Evolutionary conservation across 2,329 filamentous ascomycete species (phyloP).

Genomic region (Epichloe sp.): DNA sequence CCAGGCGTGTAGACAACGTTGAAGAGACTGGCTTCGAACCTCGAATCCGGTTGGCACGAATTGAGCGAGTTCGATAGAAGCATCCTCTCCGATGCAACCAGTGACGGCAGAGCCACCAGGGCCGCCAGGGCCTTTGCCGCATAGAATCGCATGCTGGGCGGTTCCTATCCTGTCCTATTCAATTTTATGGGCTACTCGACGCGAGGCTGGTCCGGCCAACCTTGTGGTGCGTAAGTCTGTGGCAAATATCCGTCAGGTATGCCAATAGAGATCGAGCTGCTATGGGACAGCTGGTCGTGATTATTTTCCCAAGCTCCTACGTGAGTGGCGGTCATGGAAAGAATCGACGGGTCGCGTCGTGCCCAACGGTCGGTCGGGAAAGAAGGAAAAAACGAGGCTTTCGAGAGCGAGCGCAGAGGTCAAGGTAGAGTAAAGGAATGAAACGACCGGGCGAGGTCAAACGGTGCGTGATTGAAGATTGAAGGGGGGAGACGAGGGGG

Average conservation of each 20-base stretch:
- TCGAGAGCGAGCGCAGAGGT: background rate
- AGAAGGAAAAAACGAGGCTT: background rate
- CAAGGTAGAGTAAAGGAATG: background rate
- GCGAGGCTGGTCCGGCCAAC: background rate
- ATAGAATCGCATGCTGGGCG: slow-evolving; percentile 2
- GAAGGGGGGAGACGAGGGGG: too few species aligned
- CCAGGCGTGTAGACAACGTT: slow-evolving; percentile 60
- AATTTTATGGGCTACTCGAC: background rate
- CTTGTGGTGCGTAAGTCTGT: too few species aligned
- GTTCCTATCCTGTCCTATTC: background rate
- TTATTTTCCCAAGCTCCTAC: background rate
- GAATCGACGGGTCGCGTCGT: background rate
- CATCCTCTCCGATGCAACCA: slow-evolving; percentile 4
- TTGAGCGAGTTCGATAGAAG: slow-evolving; percentile 53
- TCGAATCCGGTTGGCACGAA: slow-evolving; percentile 64
- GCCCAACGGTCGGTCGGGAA: background rate
- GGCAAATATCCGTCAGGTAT: too few species aligned
- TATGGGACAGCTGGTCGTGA: too few species aligned
- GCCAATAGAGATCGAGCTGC: too few species aligned
- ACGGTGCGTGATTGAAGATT: background rate
- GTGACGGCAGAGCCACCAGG: slow-evolving; percentile 3
- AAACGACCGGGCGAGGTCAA: background rate
- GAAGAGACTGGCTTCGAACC: slow-evolving; percentile 73
- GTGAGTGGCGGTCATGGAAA: background rate
- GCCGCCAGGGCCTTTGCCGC: slow-evolving; percentile 1